Base-by-base conservation (phyloP, 179 eudicot species). In the Dionaea muscipula region DNA sequence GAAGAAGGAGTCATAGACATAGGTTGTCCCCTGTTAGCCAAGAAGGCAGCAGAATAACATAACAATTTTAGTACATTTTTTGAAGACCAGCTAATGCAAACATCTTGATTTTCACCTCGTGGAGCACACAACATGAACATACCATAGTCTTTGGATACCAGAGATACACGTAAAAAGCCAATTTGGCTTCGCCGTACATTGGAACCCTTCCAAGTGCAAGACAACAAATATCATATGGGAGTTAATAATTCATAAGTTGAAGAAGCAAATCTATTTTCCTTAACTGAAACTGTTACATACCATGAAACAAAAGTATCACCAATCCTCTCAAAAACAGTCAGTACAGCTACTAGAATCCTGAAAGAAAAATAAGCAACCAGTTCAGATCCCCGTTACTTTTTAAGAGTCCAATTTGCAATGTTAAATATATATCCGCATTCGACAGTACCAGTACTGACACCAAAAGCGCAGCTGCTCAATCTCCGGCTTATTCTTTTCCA, bases 131-230 rank as follows among this genome's bases (percentile, higher is more conserved):
- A 31, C 18, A 26, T 4, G 47, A 4, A 31, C 17, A 43, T 57
- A 89, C 98, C 94, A 72, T 91, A 28, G 96, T 91, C 75, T 70
- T 87, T 7, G 96, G 96, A 55, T 68, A 84, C 98, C 98, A 91
- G 61, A 91, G 60, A 68, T 80, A 91, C 68, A 91, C 68, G 52
- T 71, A 72, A 74, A 88, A 84, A 17, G 86, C 91, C 85, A 91
- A 59, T 66, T 91, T 91, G 47, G 94, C 93, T 81, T 91, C 98
- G 61, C 93, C 68, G 63, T 91, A 91, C 96, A 91, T 82, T 21
- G 98, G 98, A 56, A 91, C 59, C 98, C 98, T 91, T 60, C n/a
- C 59, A 73, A 62, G 39, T 53, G 23, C 20, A 56, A 60, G 26
- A 44, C 16, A 16, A 47, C 18, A 43, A 41, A 55, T 48, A 50